Percentiles rank a stretch among this genome's conserved stretches.
Conservation (phyloP, 2,329 filamentous ascomycete genomes). For the Talaromyces sp. region DNA sequence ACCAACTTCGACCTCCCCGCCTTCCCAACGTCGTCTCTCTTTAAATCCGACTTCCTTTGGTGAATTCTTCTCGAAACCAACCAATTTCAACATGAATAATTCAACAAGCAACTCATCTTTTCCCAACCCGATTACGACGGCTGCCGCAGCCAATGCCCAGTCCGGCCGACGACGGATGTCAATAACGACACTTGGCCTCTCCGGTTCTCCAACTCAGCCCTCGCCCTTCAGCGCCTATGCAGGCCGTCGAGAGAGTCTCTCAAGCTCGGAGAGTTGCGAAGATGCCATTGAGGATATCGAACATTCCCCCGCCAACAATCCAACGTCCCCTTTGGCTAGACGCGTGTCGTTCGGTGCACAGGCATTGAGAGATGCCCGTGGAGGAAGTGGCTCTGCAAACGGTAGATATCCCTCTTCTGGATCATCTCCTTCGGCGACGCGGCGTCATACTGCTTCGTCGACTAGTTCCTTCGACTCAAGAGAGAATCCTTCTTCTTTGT, state of each 20-base stretch:
- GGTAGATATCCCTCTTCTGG: conserved; percentile 54
- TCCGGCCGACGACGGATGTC: conserved; percentile 63
- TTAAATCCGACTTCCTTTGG: conserved; percentile 41
- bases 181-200: conserved; percentile 69
- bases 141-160: conserved; percentile 48
- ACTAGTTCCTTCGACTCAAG: conserved; percentile 23
- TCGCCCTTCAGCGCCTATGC: conserved; percentile 49
- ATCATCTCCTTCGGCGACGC: conserved; percentile 25
- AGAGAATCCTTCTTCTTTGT: conserved; percentile 30
- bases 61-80: conserved; percentile 39
- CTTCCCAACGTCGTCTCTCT: conserved; percentile 46
- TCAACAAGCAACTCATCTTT: conserved; percentile 19
- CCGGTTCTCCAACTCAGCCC: conserved; percentile 62
- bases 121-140: conserved; percentile 49
- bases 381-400: conserved; percentile 58
- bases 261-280: conserved; percentile 53
- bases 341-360: conserved; percentile 87
- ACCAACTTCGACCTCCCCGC: conserved; percentile 35
- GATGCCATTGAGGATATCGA: conserved; percentile 63
- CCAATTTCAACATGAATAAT: conserved; percentile 21
- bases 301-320: conserved; percentile 55
- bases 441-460: conserved; percentile 27
- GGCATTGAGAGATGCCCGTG: conserved; percentile 67
- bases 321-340: conserved; percentile 66
- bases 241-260: conserved; percentile 63